phyloP scores from a whole-genome alignment of 2,329 filamentous ascomycete genomes.

The Periconia macrospinosa region DNA sequence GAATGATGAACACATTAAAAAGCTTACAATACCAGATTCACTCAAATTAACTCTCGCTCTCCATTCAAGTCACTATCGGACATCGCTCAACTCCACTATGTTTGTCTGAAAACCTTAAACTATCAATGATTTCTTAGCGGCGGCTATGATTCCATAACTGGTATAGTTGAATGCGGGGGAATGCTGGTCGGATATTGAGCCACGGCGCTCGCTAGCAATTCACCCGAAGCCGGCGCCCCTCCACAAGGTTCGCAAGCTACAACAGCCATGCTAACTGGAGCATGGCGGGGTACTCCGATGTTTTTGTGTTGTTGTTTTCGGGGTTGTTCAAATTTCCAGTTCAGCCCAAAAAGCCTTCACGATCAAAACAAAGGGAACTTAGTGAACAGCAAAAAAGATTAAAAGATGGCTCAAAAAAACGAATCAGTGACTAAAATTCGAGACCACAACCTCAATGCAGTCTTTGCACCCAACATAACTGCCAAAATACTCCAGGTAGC shows the following conservation, averaged over 20 bases:
- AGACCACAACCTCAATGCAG: slow-evolving; percentile 27
- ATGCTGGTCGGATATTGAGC: slow-evolving; percentile 25
- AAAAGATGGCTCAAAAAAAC: background rate
- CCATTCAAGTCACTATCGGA: too few species aligned
- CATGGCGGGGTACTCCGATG: background rate
- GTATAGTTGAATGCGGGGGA: slow-evolving; percentile 18
- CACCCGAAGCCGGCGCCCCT: slow-evolving; percentile 20
- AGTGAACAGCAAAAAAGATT: background rate
- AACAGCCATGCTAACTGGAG: background rate
- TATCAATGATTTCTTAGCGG: background rate
- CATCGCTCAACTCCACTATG: background rate
- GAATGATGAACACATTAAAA: too few species aligned
- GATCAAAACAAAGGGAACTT: background rate
- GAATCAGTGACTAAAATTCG: background rate
- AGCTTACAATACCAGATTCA: too few species aligned
- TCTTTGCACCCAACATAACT: slow-evolving; percentile 32
- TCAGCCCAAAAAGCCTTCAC: too few species aligned
- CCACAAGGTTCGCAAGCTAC: background rate
- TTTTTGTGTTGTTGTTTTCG: background rate
- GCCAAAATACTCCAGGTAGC: slow-evolving; percentile 40
- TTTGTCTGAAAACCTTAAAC: too few species aligned
- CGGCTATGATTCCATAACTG: background rate
- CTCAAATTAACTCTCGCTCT: too few species aligned
- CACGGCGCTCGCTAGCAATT: slow-evolving; percentile 18
- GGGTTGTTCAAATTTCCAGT: background rate